Percentiles rank a stretch among this genome's conserved stretches.
Evolutionary conservation across 495 filamentous ascomycete species (phyloP).

Genomic region (Tuber microsphaerosporum): DNA sequence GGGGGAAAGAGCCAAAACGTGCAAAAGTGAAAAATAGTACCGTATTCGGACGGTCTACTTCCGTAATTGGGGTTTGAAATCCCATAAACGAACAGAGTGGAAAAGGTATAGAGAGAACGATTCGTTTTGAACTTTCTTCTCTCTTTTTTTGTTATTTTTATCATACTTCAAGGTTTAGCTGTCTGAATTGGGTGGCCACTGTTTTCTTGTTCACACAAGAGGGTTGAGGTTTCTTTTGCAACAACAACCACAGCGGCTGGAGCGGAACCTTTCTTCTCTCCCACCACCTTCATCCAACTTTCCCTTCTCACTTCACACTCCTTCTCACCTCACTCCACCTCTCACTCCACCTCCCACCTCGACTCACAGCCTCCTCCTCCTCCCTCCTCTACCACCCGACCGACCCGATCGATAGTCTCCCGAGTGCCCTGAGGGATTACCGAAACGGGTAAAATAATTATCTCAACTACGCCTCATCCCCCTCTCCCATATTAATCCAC

Average conservation of each 20-base stretch:
- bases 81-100: conserved; percentile 1
- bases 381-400: background rate
- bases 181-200: background rate
- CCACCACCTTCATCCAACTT: background rate
- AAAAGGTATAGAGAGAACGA: background rate
- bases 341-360: background rate
- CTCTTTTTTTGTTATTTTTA: too few species aligned
- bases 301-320: background rate
- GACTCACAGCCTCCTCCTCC: background rate
- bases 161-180: background rate
- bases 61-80: background rate
- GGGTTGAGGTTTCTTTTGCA: background rate
- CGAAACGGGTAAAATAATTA: background rate
- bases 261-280: background rate
- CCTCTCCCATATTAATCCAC: background rate
- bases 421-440: background rate
- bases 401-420: background rate
- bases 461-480: background rate
- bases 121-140: conserved; percentile 2
- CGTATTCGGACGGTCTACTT: background rate
- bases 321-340: background rate
- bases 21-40: background rate
- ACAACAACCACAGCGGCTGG: background rate
- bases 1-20: background rate
- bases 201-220: background rate